Evolutionary conservation across 345 rosid species (phyloP).

Genomic region (Pelargonium nanum): DNA sequence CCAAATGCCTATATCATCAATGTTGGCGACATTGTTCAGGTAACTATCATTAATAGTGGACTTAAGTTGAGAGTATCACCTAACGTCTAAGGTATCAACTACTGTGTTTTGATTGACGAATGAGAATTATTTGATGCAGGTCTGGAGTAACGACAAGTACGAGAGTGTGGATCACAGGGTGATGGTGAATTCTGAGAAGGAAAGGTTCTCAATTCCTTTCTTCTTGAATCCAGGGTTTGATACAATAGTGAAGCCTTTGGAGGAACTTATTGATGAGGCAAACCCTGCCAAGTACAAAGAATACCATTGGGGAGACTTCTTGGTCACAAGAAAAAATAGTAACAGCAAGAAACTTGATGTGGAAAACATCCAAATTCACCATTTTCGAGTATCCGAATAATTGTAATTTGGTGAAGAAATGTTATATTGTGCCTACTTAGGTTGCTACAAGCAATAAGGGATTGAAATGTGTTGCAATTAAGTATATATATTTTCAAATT

Average conservation of each 20-base stretch:
- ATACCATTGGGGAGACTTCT: conserved; percentile 60
- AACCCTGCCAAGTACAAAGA: conserved; percentile 41
- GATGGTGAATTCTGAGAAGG: conserved; percentile 43
- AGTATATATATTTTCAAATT: too few relatives aligned
- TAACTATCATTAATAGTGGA: not conserved
- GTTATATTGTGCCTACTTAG: too few relatives aligned
- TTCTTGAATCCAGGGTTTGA: conserved; percentile 49
- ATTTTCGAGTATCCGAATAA: conserved; percentile 27
- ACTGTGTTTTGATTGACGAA: too few relatives aligned
- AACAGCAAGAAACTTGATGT: conserved; percentile 45
- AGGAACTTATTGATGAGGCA: conserved; percentile 33
- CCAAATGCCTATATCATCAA: conserved; percentile 22
- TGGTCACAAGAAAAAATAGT: conserved; percentile 42
- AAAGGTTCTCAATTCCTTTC: conserved; percentile 52
- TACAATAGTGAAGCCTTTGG: conserved; percentile 40
- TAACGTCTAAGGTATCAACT: too few relatives aligned
- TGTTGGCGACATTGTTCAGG: conserved; percentile 26
- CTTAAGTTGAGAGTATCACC: not conserved
- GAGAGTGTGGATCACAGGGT: conserved; percentile 73
- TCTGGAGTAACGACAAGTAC: conserved; percentile 56
- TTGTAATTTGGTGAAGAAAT: too few relatives aligned
- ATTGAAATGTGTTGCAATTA: too few relatives aligned
- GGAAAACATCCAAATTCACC: conserved; percentile 50
- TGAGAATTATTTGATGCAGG: conserved; percentile 21
- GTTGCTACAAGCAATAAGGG: too few relatives aligned